Conservation (phyloP, 2,329 filamentous ascomycete genomes). For the Diaporthe sp. region DNA sequence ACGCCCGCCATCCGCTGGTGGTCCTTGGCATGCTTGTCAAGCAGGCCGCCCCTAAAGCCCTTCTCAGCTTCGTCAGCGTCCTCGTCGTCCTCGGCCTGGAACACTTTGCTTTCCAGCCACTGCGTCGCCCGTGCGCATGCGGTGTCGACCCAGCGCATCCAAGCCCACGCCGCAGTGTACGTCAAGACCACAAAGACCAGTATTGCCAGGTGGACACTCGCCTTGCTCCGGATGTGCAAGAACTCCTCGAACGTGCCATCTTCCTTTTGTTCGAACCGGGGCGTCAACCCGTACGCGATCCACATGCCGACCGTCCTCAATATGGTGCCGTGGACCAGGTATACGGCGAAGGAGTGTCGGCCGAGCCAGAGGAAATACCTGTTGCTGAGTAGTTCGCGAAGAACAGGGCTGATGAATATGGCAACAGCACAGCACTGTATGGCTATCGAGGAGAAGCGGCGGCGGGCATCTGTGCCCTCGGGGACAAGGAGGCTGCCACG, state of each 20-base stretch:
- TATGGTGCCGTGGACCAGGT: conserved; percentile 66
- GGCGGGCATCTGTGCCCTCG: conserved; percentile 52
- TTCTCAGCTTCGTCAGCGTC: conserved; percentile 43
- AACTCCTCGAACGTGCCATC: conserved; percentile 55
- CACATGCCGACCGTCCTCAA: conserved; percentile 63
- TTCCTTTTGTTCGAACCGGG: conserved; percentile 42
- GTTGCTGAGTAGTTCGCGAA: conserved; percentile 63
- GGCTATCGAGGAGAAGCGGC: conserved; percentile 61
- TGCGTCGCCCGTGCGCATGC: conserved; percentile 61
- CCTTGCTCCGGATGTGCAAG: conserved; percentile 56
- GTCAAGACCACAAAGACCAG: conserved; percentile 59
- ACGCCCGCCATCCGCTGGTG: neutral
- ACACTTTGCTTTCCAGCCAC: conserved; percentile 61
- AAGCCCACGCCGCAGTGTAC: conserved; percentile 61
- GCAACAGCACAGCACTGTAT: conserved; percentile 63
- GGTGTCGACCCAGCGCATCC: conserved; percentile 65
- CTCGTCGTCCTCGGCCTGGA: conserved; percentile 55
- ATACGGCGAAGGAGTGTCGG: conserved; percentile 67
- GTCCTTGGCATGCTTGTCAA: neutral
- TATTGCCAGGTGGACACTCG: conserved; percentile 57
- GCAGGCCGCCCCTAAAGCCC: conserved; percentile 35
- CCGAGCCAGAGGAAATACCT: conserved; percentile 65
- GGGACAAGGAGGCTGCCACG: conserved; percentile 60
- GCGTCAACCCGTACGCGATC: conserved; percentile 64
- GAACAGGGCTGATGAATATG: conserved; percentile 61